A percentile compares a stretch with the other conserved stretches of the same genome.
phyloP scores from a whole-genome alignment of 257 asterid species.

The Cordia subcordata region DNA sequence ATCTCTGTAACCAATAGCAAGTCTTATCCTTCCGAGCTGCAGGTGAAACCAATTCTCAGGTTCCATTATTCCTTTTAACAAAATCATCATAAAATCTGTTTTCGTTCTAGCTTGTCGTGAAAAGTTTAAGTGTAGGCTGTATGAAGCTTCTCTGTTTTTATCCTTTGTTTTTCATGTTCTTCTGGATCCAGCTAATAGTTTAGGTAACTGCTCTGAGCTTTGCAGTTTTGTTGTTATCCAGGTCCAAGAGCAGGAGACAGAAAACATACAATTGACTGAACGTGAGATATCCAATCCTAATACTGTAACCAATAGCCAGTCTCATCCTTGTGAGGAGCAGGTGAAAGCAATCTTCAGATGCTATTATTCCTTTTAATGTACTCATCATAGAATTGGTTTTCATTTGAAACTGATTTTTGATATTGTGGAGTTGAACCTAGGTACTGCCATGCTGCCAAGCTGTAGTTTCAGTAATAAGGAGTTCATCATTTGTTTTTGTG shows the following conservation, averaged over 20 bases:
- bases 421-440: no score
- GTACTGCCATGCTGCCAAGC: no score
- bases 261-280: not conserved
- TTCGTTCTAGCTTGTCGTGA: no score
- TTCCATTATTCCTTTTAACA: not conserved
- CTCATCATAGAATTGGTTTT: no score
- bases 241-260: conserved; percentile 1
- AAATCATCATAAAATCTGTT: conserved; percentile 1
- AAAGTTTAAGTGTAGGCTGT: no score
- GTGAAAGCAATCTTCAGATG: not conserved
- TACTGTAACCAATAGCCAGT: not conserved
- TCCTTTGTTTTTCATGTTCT: not conserved
- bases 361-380: not conserved
- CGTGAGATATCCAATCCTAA: not conserved
- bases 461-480: no score
- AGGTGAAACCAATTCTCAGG: conserved; percentile 24
- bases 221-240: conserved; percentile 1
- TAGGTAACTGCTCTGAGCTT: conserved; percentile 12
- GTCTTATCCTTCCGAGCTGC: conserved; percentile 28
- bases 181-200: conserved; percentile 8
- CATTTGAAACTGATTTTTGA: no score
- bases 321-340: conserved; percentile 2
- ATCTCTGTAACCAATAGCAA: conserved; percentile 16
- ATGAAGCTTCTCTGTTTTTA: not conserved
- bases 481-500: no score